Base-by-base conservation (phyloP, 2,329 filamentous ascomycete genomes). In the Colletotrichum sp. region DNA sequence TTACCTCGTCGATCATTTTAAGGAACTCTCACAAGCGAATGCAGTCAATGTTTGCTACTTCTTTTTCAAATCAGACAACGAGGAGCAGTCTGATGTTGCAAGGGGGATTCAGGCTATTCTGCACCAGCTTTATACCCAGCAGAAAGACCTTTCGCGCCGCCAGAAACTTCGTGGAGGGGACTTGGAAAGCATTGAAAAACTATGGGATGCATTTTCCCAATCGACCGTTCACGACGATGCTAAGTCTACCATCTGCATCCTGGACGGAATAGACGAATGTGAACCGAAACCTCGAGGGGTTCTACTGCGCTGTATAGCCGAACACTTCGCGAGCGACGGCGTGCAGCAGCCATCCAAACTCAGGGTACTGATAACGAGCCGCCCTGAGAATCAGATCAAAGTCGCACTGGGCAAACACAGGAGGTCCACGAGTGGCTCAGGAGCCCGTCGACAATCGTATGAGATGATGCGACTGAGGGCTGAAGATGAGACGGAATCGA, bases 231-330 rank as follows among this genome's bases (percentile, higher is more conserved):
- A 66, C 24, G 21, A 8, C 15, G 64, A 52, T 18, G 67, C 76
- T 18, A 69, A 67, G 24, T 63, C 78, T 8, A 76, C 78, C 1
- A 77, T 80, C 28, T 76, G 78, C 12, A 71, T 80, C 13, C 49
- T 79, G 15, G 78, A 80, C 12, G 79, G 62, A 7, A 63, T 80
- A 10, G 76, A 80, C 24, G 79, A 80, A 55, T 78, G 79, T 55
- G 75, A 75, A 26, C 28, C 69, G 6, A 49, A 39, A 13, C 59
- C 72, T 18, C 49, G 74, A 49, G 62, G 72, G 3, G 16, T 67
- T 10, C 60, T 79, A 6, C n/a, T 79, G 28, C 39, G 59, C 9
- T 73, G 60, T 12, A 65, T 79, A 32, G 28, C 67, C 5, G n/a
- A 67, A 15, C 78, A 60, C 21, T 77, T 78, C 5, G 64, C 32